phyloP scores from a whole-genome alignment of 1,284 basidiomycete species.

The Fomitopsis palustris region DNA sequence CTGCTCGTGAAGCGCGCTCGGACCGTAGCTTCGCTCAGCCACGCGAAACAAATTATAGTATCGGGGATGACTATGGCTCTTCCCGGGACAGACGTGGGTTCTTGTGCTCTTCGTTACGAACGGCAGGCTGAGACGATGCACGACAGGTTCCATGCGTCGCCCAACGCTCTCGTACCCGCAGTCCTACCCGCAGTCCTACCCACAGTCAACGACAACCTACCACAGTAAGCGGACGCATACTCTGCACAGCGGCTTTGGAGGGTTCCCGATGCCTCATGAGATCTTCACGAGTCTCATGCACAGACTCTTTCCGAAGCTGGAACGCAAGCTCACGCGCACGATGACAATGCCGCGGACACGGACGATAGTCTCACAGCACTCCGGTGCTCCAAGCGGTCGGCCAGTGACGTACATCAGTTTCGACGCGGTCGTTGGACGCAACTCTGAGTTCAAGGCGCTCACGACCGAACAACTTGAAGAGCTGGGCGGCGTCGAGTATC shows the following conservation, averaged over 20 bases:
- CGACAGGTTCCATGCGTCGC: conserved; percentile 19
- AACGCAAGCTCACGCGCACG: conserved; percentile 26
- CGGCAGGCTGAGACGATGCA: not conserved
- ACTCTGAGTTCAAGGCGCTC: conserved; percentile 82
- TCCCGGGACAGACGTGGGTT: conserved; percentile 7
- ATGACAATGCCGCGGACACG: conserved; percentile 28
- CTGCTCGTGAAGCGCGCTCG: conserved; percentile 11
- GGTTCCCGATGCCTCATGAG: conserved; percentile 85
- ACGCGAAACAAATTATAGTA: not conserved
- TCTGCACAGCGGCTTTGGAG: conserved; percentile 67
- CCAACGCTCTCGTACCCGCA: conserved; percentile 19
- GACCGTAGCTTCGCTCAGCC: not conserved
- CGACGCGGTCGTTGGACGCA: conserved; percentile 80
- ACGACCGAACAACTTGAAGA: conserved; percentile 87
- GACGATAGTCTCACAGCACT: conserved; percentile 29
- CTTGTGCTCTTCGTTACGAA: conserved; percentile 7
- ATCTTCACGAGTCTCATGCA: conserved; percentile 33
- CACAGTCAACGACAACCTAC: conserved; percentile 9
- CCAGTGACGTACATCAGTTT: conserved; percentile 85
- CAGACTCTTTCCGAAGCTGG: conserved; percentile 24
- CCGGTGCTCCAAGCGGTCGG: conserved; percentile 37
- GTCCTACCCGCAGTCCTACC: conserved; percentile 18
- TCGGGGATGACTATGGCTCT: not conserved
- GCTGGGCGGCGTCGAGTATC: conserved; percentile 91
- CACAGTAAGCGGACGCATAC: conserved; percentile 14